Percentiles rank a stretch among this genome's conserved stretches.
Conservation (phyloP, 805 yeast genomes). For the Sugiyamaella boreocaroliniensis region DNA sequence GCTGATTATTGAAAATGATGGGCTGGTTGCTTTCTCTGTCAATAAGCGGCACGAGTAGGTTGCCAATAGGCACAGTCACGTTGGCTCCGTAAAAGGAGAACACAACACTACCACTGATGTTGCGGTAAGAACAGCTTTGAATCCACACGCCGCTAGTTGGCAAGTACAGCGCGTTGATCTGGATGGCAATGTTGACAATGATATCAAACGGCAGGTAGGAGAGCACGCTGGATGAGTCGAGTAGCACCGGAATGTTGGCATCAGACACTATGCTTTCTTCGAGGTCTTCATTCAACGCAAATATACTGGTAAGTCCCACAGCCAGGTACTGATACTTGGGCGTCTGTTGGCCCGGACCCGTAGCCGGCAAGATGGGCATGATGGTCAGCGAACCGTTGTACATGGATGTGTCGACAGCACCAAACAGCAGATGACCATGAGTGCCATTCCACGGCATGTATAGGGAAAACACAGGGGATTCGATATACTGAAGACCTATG, state of each 20-base stretch:
- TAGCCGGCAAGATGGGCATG: constrained; percentile 11
- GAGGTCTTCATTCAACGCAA: constrained; percentile 7
- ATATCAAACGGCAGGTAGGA: constrained; percentile 20
- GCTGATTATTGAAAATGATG: constrained; percentile 13
- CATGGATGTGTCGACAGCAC: constrained; percentile 20
- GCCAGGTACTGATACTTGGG: constrained; percentile 9
- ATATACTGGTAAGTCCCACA: constrained; percentile 11
- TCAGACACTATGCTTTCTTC: constrained; percentile 1
- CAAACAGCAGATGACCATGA: constrained; percentile 19
- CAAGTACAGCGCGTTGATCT: constrained; percentile 20
- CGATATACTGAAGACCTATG: constrained; percentile 1
- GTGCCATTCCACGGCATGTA: constrained; percentile 1
- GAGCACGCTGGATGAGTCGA: constrained; percentile 17
- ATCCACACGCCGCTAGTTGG: constrained; percentile 17
- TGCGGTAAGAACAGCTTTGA: constrained; percentile 19
- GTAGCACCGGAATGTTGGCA: constrained; percentile 16
- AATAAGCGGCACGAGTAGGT: constrained; percentile 14
- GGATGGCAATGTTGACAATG: constrained; percentile 21
- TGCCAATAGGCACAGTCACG: constrained; percentile 18
- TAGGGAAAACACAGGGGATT: constrained; percentile 10
- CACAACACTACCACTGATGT: constrained; percentile 16
- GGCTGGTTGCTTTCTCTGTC: constrained; percentile 12
- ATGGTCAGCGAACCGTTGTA: constrained; percentile 17
- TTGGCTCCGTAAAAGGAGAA: constrained; percentile 16
- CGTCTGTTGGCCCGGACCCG: background rate